Conservation (phyloP, 768 basidiomycete species). For the Lentinula edodes region DNA sequence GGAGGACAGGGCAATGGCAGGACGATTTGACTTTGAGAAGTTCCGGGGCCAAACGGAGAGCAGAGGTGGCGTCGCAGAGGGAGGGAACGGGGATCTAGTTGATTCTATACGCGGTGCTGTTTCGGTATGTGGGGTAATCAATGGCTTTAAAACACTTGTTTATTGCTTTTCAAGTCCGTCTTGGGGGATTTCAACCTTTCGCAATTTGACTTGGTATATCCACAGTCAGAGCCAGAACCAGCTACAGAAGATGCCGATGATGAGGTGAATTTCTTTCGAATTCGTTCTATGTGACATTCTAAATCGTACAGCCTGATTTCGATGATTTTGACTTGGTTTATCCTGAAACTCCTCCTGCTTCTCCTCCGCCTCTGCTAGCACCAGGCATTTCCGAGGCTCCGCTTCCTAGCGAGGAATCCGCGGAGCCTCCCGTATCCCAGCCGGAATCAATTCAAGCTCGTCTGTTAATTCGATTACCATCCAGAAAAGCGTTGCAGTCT, state of each 20-base stretch:
- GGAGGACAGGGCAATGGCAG: not conserved
- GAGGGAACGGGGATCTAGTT: not conserved
- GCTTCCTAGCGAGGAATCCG: not conserved
- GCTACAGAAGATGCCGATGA: not conserved
- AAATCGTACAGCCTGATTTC: not conserved
- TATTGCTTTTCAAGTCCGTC: not conserved
- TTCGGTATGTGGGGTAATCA: not conserved
- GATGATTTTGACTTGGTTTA: slow-evolving; percentile 1
- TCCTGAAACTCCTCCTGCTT: not conserved
- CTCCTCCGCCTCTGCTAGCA: not conserved
- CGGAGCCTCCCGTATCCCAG: not conserved
- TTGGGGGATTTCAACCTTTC: not conserved
- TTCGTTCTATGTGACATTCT: not conserved
- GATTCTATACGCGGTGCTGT: not conserved
- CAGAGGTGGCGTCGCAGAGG: too few species aligned
- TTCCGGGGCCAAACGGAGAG: not conserved
- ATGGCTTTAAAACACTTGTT: not conserved
- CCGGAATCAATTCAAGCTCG: not conserved
- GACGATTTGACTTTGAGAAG: not conserved
- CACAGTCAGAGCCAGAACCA: not conserved
- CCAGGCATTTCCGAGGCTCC: not conserved
- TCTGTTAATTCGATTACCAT: not conserved
- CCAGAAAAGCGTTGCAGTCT: not conserved
- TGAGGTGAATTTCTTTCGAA: not conserved
- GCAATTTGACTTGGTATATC: not conserved